Evolutionary conservation across 2,329 filamentous ascomycete species (phyloP), one percentile per base, ranked within the genome.

Genomic region (Juglanconis sp.): DNA sequence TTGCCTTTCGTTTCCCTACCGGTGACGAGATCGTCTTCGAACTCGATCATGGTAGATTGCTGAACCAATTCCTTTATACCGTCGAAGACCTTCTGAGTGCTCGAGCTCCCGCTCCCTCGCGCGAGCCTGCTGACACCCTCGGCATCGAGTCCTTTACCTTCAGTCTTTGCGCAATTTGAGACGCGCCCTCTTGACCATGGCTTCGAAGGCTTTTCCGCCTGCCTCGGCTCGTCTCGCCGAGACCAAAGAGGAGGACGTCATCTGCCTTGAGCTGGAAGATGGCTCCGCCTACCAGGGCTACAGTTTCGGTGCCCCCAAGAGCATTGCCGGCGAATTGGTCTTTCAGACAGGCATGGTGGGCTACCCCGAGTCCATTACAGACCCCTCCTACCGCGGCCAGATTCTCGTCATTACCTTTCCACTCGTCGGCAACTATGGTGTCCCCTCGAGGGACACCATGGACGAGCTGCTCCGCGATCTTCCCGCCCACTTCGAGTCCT

Each of bases 331-430:
- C 75, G 95, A 99, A 82, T 83, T 99, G 74, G 95, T 99, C 78
- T 99, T 99, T 81, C 94, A 98, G 84, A 99, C 95, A 61, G 95
- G 95, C 77, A 96, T 98, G 93, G 95, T 98, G 69, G 95, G 95
- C 72, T 99, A 99, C 75, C 93, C 95, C 47, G 95, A 99, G 81
- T 96, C 89, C 52, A 83, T 95, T 69, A 94, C 91, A 63, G 91
- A 95, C 72, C 91, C 91, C 67, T 94, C 91, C 53, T 94, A 95
- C 77, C 88, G 90, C 53, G 91, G 91, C 64, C 94, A 99, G 79
- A 96, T 99, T 69, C 84, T 99, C 68, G 93, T 98, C 76, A 87
- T 98, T 71, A 99, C 94, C 57, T 97, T 96, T 75, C 95, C 94
- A 61, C 82, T 98, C 44, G 90, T 96, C 62, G 94, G 94, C 74